Base-by-base conservation (phyloP, 2,329 filamentous ascomycete species). In the Emydomyces testavorans region DNA sequence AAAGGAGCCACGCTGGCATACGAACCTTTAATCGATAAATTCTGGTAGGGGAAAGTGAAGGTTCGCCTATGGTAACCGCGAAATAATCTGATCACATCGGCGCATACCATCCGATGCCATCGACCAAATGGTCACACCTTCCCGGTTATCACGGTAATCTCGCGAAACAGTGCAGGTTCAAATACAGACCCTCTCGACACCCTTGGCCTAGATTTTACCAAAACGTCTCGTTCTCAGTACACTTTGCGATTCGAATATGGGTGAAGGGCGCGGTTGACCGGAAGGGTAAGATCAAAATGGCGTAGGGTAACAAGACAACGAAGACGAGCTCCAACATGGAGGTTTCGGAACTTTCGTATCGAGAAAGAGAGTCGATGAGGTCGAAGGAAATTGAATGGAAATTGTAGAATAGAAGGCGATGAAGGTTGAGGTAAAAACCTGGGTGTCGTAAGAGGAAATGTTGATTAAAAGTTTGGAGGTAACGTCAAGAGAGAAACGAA, bases 381-480 rank as follows among this genome's bases (percentile, higher is more conserved):
- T 18, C 40, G 35, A 49, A 23, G 11, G 15, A 20, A 35, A 44
- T 31, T 18, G 29, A 36, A 35, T 32, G 35, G 28, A 40, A 36
- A 36, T 41, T 28, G 11, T 24, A 18, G 24, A 23, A 36, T 16
- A 31, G 34, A 49, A 44, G 28, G 18, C 46, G 36, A 43, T 44
- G 31, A 36, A 53, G 53, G 50, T 51, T 50, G 32, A 45, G 45
- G 34, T 35, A 44, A 54, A 47, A 48, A 46, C 49, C 49, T 50
- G 16, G 34, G 6, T 20, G 24, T 20, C 52, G 55, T 53, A 46
- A 13, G 45, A 39, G 41, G 23, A 21, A 49, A 31, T 16, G 21
- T 24, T 24, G 38, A 34, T 26, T 32, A 42, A 52, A 38, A 13
- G 43, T 38, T 38, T 34, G 35, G 34, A 35, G 26, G 31, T 32